Evolutionary conservation across 2,329 filamentous ascomycete genomes (phyloP), one percentile per base, ranked within the genome.

Genomic region (Geoglossum cookeanum): DNA sequence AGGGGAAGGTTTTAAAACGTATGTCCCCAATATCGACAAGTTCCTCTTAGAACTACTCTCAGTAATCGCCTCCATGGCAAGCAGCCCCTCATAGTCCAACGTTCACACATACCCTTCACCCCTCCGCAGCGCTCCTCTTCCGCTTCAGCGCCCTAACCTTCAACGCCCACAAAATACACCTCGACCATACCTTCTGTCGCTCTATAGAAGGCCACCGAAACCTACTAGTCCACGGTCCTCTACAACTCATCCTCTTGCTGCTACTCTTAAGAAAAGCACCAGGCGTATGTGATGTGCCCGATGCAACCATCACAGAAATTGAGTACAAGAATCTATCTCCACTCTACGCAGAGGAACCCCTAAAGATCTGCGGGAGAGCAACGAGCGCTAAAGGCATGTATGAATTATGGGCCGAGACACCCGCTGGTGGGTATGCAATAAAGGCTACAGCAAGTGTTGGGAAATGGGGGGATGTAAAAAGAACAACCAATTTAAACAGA

Each of bases 121-220:
- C 89, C 0, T 82, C 83, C 1, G 74, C 78, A 2, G 73, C 78
- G 3, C 78, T 96, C 3, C 80, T 98, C 57, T 95, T 94, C 71
- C 81, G 90, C 59, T 97, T 91, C 74, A 92, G 85, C 22, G 89
- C 89, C 0, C 78, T 98, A 37, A 91, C 86, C 1, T 90, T 88
- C 74, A 98, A 98, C 69, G 87, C 88, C 1, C 92, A 98, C 69
- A 75, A 78, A 15, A 96, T 98, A 63, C 92, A 98, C 70, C 75
- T 94, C 27, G 86, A 96, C 68, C 77, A 76, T 1, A 66, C 75
- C 48, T 94, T 87, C 69, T 82, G 81, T 55, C 76, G 77, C 44
- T 72, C 78, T 11, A 72, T 82, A 11, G 92, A 97, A 68, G 85
- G 85, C 9, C 83, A 94, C 67, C 76, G 76, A 4, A 78, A 82